Conservation (phyloP, 2,329 filamentous ascomycete species). For the Chrysoporthe deuterocubensis region DNA sequence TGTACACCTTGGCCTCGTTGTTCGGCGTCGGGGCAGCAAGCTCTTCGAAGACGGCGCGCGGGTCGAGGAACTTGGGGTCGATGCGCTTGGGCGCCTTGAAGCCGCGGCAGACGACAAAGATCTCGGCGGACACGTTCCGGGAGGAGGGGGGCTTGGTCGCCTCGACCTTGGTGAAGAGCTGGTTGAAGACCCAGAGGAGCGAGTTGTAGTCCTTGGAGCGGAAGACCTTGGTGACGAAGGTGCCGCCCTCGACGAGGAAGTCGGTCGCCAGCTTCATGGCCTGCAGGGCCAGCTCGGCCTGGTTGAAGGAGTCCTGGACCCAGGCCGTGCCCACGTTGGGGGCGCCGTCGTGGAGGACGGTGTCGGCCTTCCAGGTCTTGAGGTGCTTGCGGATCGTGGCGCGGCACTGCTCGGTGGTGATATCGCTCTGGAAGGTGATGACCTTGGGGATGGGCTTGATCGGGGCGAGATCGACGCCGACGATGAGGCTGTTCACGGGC, state of each 20-base stretch:
- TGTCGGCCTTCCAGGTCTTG: conserved; percentile 96
- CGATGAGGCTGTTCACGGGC: conserved; percentile 85
- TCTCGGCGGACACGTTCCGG: conserved; percentile 95
- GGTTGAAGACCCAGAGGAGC: conserved; percentile 95
- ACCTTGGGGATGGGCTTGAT: conserved; percentile 95
- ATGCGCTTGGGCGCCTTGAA: conserved; percentile 94
- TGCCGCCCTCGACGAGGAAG: conserved; percentile 86
- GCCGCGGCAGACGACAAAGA: conserved; percentile 95
- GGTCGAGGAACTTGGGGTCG: conserved; percentile 90
- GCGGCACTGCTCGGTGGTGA: conserved; percentile 95
- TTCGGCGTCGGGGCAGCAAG: conserved; percentile 84
- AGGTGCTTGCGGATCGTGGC: conserved; percentile 86
- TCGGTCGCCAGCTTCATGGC: conserved; percentile 93
- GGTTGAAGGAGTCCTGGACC: conserved; percentile 98
- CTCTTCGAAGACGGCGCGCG: conserved; percentile 89
- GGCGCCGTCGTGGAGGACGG: conserved; percentile 93
- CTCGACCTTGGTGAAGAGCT: conserved; percentile 92
- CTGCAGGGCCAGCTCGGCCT: conserved; percentile 89
- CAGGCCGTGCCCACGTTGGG: conserved; percentile 98
- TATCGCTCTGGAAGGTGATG: conserved; percentile 96
- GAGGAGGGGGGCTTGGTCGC: conserved; percentile 97
- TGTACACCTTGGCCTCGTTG: conserved; percentile 97
- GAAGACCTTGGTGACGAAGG: conserved; percentile 97
- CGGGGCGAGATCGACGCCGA: conserved; percentile 91
- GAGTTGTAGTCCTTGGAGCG: conserved; percentile 96